phyloP scores from a whole-genome alignment of 192 early-diverging fungal species.

The Thamnidium elegans region DNA sequence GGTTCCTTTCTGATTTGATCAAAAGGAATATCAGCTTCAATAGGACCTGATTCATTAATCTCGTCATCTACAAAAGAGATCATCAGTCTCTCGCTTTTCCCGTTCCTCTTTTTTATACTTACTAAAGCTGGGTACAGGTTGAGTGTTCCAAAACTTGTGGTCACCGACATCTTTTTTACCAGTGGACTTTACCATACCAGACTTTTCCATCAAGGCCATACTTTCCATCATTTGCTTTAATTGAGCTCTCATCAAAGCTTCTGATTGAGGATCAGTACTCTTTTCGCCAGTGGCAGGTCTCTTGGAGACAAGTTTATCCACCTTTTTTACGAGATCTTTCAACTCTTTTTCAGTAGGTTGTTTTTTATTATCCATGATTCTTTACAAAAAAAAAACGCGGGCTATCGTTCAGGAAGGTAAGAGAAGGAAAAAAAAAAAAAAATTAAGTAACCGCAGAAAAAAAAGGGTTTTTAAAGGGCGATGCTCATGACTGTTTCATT shows the following conservation, averaged over 20 bases:
- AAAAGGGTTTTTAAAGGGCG: too few species aligned
- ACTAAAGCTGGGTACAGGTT: slow-evolving; percentile 86
- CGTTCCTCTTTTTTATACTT: slow-evolving; percentile 11
- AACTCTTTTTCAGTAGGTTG: slow-evolving; percentile 24
- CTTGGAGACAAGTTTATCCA: slow-evolving; percentile 23
- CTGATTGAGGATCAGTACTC: neutral
- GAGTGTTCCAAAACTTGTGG: slow-evolving; percentile 97
- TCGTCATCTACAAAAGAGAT: slow-evolving; percentile 52
- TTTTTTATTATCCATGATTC: neutral
- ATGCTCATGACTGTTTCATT: too few species aligned
- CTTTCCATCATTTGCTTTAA: slow-evolving; percentile 24
- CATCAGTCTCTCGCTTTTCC: neutral
- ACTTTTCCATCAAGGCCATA: slow-evolving; percentile 23
- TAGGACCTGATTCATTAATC: slow-evolving; percentile 70
- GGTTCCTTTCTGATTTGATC: slow-evolving; percentile 82
- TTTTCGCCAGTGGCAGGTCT: neutral
- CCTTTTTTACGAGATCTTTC: slow-evolving; percentile 14
- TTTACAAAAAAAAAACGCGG: neutral
- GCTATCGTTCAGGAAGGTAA: too few species aligned
- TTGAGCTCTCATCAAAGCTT: slow-evolving; percentile 21
- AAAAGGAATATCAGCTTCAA: slow-evolving; percentile 71
- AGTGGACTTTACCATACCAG: slow-evolving; percentile 15
- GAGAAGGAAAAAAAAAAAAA: neutral
- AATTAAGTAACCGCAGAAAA: too few species aligned
- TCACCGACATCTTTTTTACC: slow-evolving; percentile 49